Evolutionary conservation across 305 asterid genomes (phyloP).

Genomic region (Fraxinus sp.): DNA sequence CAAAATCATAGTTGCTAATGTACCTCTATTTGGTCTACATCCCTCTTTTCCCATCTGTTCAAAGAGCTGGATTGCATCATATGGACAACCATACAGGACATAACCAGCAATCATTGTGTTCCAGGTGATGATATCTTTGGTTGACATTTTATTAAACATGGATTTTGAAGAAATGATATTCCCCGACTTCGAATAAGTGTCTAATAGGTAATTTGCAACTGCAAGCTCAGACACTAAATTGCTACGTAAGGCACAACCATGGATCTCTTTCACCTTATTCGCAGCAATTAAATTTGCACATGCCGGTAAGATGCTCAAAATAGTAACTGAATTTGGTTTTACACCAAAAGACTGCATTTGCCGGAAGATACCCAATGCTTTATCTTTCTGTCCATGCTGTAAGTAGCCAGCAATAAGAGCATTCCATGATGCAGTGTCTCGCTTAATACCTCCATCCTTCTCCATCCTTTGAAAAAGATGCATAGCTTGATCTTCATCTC

Average conservation of each 20-base stretch:
- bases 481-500: conserved; percentile 77
- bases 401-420: conserved; percentile 70
- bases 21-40: conserved; percentile 56
- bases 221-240: conserved; percentile 56
- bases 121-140: conserved; percentile 74
- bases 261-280: conserved; percentile 74
- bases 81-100: conserved; percentile 54
- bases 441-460: conserved; percentile 49
- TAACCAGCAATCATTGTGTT: conserved; percentile 64
- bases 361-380: conserved; percentile 36
- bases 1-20: conserved; percentile 59
- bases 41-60: conserved; percentile 49
- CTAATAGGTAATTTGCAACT: conserved; percentile 63
- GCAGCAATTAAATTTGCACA: conserved; percentile 39
- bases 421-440: conserved; percentile 80
- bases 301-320: conserved; percentile 76
- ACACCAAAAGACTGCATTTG: conserved; percentile 54
- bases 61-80: conserved; percentile 57
- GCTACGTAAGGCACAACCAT: conserved; percentile 52
- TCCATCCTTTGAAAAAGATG: conserved; percentile 79
- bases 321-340: conserved; percentile 66
- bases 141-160: conserved; percentile 50
- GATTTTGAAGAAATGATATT: conserved; percentile 47
- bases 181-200: conserved; percentile 72
- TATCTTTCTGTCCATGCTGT: conserved; percentile 53